Conservation (phyloP, 129 eudicot species). For the Ambrosia artemisiifolia region DNA sequence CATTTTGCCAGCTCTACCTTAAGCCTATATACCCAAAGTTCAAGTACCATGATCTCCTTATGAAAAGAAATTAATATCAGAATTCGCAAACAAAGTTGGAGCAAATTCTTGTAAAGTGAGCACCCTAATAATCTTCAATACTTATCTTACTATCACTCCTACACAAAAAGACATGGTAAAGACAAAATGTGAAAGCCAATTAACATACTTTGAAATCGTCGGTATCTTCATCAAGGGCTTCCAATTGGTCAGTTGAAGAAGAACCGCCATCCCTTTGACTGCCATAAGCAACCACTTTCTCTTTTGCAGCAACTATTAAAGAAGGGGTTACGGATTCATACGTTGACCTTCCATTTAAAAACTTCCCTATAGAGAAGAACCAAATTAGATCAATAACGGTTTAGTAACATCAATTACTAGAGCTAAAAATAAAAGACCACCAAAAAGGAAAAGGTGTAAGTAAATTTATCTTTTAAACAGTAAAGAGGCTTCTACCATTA, state of each 20-base stretch:
- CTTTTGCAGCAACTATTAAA: slow-evolving; percentile 62
- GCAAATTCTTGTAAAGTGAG: not conserved
- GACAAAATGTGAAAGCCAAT: slow-evolving; percentile 14
- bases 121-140: slow-evolving; percentile 6
- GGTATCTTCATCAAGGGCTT: slow-evolving; percentile 43
- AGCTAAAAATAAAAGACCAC: not conserved
- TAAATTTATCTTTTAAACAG: not conserved
- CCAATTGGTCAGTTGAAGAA: slow-evolving; percentile 49
- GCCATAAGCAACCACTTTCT: slow-evolving; percentile 71
- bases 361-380: slow-evolving; percentile 65
- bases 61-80: not conserved
- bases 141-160: not conserved
- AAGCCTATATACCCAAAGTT: not conserved
- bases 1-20: not conserved
- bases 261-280: slow-evolving; percentile 47
- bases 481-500: not conserved
- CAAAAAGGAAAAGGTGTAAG: not conserved
- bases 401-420: slow-evolving; percentile 1
- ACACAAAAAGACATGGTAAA: not conserved
- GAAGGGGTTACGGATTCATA: slow-evolving; percentile 55
- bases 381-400: slow-evolving; percentile 21
- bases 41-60: not conserved
- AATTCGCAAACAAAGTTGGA: not conserved
- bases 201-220: slow-evolving; percentile 49
- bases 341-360: slow-evolving; percentile 43